Evolutionary conservation across 179 eudicot genomes (phyloP).

Genomic region (Gypsophila paniculata): DNA sequence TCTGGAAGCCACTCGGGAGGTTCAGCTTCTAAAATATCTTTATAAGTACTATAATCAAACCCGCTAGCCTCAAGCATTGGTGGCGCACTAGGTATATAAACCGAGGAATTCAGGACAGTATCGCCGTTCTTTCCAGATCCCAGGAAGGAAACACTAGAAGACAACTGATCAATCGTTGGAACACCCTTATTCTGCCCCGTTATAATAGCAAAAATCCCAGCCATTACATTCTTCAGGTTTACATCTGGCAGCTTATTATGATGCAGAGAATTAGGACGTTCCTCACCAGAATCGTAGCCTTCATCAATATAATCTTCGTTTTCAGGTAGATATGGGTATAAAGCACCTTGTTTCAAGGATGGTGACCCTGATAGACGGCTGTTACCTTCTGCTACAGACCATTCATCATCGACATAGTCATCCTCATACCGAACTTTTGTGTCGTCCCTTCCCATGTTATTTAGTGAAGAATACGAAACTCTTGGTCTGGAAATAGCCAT

Average conservation of each 20-base stretch:
- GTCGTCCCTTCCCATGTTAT: constrained; percentile 45
- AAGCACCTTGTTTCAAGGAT: constrained; percentile 34
- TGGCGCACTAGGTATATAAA: constrained; percentile 94
- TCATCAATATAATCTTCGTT: constrained; percentile 54
- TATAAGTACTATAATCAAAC: constrained; percentile 57
- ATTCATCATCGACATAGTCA: constrained; percentile 48
- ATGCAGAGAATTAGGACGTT: constrained; percentile 30
- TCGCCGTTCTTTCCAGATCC: constrained; percentile 86
- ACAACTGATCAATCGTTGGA: constrained; percentile 28
- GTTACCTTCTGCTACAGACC: constrained; percentile 44
- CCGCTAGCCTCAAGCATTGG: constrained; percentile 70
- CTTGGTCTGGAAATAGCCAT: constrained; percentile 52
- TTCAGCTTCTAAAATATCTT: constrained; percentile 88
- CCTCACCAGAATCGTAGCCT: constrained; percentile 63
- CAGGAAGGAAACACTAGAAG: constrained; percentile 77
- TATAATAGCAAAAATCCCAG: constrained; percentile 71
- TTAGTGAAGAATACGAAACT: constrained; percentile 58
- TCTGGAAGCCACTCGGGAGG: constrained; percentile 99
- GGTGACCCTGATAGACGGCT: constrained; percentile 27
- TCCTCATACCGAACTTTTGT: constrained; percentile 46
- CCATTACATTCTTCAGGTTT: constrained; percentile 76
- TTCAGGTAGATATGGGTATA: constrained; percentile 41
- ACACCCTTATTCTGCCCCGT: constrained; percentile 64
- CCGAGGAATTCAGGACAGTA: constrained; percentile 73
- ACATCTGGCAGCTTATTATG: constrained; percentile 56